Evolutionary conservation across 2,329 filamentous ascomycete genomes (phyloP), one percentile per base, ranked within the genome.

Genomic region (Xylaria polymorpha): DNA sequence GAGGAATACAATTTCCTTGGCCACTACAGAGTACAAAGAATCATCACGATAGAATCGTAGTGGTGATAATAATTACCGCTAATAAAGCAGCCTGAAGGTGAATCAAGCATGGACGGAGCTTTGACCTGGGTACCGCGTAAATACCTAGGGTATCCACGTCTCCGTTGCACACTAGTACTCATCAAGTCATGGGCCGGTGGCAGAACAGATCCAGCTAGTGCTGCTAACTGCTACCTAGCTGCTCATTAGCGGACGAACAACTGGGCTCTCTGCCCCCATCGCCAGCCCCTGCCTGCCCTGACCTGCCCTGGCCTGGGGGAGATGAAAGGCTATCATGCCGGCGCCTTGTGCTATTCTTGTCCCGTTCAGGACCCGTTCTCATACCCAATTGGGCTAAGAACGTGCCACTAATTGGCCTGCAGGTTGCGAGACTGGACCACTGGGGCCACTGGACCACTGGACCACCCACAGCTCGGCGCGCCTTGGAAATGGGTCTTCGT

Each of bases 331-430:
- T 25, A 14, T 43, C 55, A 41, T 37, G 32, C 18, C 35, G 41
- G 7, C 20, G 20, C 18, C 3, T 14, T 14, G 37, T 61, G 58
- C 67, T 66, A 66, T 69, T 66, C 39, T 69, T 69, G 59, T 62
- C 51, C 25, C 39, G 20, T 56, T 66, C 15, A 4, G 25, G 25
- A 29, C 25, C 25, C 25, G 25, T 29, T 29, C 25, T 29, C 4
- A 29, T 29, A 29, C 25, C 25, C 43, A 4, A 62, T 66, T 66
- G 66, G 61, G 61, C 37, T 51, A n/a, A 48, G 55, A 41, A 61
- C 43, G 39, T 48, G 63, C 35, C 43, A 37, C 63, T 43, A 60
- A 20, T 12, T n/a, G 18, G 35, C 63, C 35, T 41, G 35, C 55
- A 64, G n/a, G n/a, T n/a, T 57, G 53, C 22, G 18, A 41, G 37